Evolutionary conservation across 768 basidiomycete genomes (phyloP), one percentile per base, ranked within the genome.

Genomic region (Russula lepida): DNA sequence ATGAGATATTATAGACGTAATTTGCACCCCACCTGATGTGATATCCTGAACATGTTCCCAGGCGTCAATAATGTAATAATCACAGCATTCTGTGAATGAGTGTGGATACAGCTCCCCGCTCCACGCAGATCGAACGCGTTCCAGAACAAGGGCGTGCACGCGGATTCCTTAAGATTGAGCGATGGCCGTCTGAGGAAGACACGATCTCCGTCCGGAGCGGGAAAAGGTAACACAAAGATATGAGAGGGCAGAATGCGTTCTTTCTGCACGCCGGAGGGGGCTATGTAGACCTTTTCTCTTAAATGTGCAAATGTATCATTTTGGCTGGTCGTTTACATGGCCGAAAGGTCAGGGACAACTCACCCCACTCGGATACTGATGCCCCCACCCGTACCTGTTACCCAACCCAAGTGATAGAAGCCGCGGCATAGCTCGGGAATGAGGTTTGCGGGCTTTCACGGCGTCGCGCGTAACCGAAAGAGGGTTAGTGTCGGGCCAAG

Each of bases 121-220:
- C 80, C 75, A 23, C 89, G 78, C 64, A 89, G 73, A 33, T 86
- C 85, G 69, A 92, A 95, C 2, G 92, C 89, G 69, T 92, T 92
- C 89, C 89, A 94, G 76, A 95, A 95, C 17, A 93, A 76, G 13
- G 92, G 92, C 0, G 92, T 93, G 71, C 92, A 94, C 0, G 88
- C 88, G 1, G 87, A 89, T 68, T 94, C 90, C 68, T 89, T 92
- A 62, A 94, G 77, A 60, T 84, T 81, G 63, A 77, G 71, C 12
- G 77, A 75, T 11, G 92, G 91, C 28, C 85, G 83, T 54, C 92
- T 82, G 54, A 94, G 81, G 72, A 92, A 92, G 56, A 85, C 76
- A 55, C 91, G 81, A 69, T 89, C 85, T 11, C 82, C 77, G 64
- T 85, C 80, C 1, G 83, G 84, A 39, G 84, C 80, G 0, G 88